These are phyloP conservation scores for Puccinia novopanici DNA, from an alignment of 1,284 basidiomycete species.

Conservation along the genomic window DNA sequence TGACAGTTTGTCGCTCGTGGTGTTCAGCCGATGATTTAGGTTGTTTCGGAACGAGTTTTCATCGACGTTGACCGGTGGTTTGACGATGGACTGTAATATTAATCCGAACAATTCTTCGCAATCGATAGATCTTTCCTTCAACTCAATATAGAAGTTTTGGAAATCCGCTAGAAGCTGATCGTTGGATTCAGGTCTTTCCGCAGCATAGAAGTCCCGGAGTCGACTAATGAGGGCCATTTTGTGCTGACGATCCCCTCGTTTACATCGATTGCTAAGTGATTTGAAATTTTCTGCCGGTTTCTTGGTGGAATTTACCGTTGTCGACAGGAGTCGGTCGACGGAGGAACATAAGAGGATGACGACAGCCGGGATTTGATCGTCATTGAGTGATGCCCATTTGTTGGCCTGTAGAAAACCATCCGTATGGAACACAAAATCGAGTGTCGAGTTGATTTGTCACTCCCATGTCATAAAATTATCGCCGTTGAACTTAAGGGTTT, in stretches of 20 bases:
- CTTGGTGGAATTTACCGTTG: rapidly evolving
- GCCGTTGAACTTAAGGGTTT: neutral
- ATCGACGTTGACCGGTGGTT: neutral
- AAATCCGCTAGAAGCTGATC: neutral
- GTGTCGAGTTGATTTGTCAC: neutral
- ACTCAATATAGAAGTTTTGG: neutral
- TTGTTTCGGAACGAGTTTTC: neutral
- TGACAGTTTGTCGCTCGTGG: neutral
- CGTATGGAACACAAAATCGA: neutral
- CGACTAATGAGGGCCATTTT: neutral
- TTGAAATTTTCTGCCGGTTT: neutral
- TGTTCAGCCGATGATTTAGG: neutral
- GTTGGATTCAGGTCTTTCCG: neutral
- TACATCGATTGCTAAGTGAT: neutral
- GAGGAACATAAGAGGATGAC: neutral
- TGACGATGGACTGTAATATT: neutral
- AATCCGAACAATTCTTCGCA: neutral
- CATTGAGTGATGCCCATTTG: neutral
- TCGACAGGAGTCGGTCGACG: neutral
- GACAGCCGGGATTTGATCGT: neutral
- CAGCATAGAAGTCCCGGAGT: neutral
- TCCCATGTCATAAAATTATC: neutral
- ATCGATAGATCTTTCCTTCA: neutral
- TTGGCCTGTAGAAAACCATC: neutral
- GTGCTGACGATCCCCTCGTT: neutral